Evolutionary conservation across 2,329 filamentous ascomycete genomes (phyloP).

Genomic region (Incumbomyces delicatus): DNA sequence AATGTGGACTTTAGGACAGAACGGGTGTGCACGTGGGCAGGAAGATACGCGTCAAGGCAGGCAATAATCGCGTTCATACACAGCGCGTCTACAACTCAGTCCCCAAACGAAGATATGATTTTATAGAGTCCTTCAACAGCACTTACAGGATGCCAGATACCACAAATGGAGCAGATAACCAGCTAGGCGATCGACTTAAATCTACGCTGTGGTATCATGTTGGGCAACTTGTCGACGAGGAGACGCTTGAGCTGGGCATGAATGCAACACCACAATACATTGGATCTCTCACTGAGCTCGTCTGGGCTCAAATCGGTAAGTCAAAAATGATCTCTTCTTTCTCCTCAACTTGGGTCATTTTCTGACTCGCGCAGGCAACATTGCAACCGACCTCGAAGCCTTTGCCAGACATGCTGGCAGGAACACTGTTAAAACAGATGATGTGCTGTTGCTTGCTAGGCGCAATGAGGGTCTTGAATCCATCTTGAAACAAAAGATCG

Average conservation of each 20-base stretch:
- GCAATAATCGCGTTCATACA: no score
- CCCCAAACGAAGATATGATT: no score
- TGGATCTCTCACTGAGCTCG: conserved; percentile 71
- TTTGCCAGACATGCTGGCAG: conserved; percentile 70
- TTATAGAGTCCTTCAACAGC: no score
- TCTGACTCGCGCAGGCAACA: conserved; percentile 34
- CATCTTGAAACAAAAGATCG: conserved; percentile 44
- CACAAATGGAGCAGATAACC: background rate
- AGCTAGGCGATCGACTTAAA: conserved; percentile 59
- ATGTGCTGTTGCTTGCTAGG: conserved; percentile 77
- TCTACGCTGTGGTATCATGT: conserved; percentile 75
- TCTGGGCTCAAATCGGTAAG: conserved; percentile 76
- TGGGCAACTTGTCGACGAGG: conserved; percentile 80
- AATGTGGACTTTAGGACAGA: no score
- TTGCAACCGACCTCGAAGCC: conserved; percentile 52
- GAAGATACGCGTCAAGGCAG: no score
- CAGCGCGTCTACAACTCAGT: no score
- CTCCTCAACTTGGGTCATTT: background rate
- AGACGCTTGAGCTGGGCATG: conserved; percentile 60
- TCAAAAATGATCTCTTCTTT: conserved; percentile 8
- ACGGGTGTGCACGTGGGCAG: no score
- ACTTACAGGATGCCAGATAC: background rate
- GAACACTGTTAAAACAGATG: conserved; percentile 68
- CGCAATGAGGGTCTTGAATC: conserved; percentile 76
- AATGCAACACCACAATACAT: conserved; percentile 92